Percentiles rank a stretch among this genome's conserved stretches.
Conservation (phyloP, 208 protist genomes). For the Acanthamoeba divionensis region DNA sequence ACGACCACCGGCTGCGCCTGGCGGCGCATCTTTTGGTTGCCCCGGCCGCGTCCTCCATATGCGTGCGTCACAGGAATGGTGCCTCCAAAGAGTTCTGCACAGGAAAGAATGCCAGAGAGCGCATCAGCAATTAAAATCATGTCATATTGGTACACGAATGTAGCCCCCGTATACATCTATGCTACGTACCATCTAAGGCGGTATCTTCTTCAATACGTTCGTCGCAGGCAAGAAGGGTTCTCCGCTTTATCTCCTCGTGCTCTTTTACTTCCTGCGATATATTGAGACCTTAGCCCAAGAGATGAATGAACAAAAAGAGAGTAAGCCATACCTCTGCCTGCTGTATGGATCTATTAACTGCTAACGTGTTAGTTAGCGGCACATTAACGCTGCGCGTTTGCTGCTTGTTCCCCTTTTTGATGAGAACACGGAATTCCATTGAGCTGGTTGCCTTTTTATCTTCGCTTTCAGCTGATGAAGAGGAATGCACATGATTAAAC, state of each 20-base stretch:
- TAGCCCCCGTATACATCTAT: background rate
- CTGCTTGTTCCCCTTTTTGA: constrained; percentile 20
- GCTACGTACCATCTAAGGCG: background rate
- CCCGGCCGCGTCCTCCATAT: background rate
- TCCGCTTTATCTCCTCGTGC: constrained; percentile 36
- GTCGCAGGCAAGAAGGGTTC: constrained; percentile 21
- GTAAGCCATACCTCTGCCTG: constrained; percentile 8
- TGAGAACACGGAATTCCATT: constrained; percentile 40
- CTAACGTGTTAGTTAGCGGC: background rate
- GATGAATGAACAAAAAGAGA: constrained; percentile 4
- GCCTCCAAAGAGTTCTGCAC: background rate
- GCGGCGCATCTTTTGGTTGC: constrained; percentile 16
- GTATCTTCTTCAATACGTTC: constrained; percentile 26
- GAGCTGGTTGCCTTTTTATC: too few species aligned
- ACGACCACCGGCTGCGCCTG: too few species aligned
- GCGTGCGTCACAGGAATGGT: background rate
- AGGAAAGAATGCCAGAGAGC: background rate
- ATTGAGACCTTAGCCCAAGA: too few species aligned
- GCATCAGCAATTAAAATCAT: background rate
- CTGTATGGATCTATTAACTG: background rate
- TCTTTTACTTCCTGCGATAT: too few species aligned
- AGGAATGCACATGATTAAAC: too few species aligned
- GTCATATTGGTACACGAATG: background rate
- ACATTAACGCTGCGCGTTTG: background rate
- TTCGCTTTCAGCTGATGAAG: too few species aligned